Evolutionary conservation across 305 asterid species (phyloP).

Genomic region (Fraxinus greggii): DNA sequence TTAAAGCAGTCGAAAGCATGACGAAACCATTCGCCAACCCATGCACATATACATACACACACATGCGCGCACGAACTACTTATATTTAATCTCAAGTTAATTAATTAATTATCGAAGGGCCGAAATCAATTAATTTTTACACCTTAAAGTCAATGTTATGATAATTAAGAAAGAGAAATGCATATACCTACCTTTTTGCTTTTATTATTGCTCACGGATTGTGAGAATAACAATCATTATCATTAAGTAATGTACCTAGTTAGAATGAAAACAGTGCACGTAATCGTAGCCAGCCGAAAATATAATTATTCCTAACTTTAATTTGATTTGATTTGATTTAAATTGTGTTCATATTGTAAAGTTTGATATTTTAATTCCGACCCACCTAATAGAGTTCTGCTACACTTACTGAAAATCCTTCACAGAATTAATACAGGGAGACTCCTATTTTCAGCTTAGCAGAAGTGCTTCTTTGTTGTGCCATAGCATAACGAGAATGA

Average conservation of each 20-base stretch:
- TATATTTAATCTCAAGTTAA: not conserved
- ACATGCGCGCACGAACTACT: not conserved
- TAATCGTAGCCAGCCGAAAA: not conserved
- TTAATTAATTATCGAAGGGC: not conserved
- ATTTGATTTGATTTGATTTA: constrained; percentile 33
- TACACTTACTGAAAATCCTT: no score
- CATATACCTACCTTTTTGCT: not conserved
- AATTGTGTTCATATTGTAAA: constrained; percentile 33
- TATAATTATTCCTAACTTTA: constrained; percentile 19
- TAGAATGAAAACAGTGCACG: constrained; percentile 22
- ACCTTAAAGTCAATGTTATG: constrained; percentile 16
- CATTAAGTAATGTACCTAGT: not conserved
- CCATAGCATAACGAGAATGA: no score
- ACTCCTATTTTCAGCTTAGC: no score
- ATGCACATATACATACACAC: constrained; percentile 27
- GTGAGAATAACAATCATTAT: constrained; percentile 21
- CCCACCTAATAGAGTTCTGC: constrained; percentile 23
- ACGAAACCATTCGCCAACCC: constrained; percentile 43
- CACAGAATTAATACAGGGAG: no score
- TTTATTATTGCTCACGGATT: constrained; percentile 20
- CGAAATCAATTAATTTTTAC: not conserved
- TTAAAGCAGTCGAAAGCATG: constrained; percentile 74
- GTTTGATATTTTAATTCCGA: constrained; percentile 17
- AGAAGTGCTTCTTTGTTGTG: no score
- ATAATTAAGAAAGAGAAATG: constrained; percentile 17